These are phyloP conservation scores for Cladosporium oxysporum DNA, from an alignment of 2,329 filamentous ascomycete genomes.

Conservation along the genomic window DNA sequence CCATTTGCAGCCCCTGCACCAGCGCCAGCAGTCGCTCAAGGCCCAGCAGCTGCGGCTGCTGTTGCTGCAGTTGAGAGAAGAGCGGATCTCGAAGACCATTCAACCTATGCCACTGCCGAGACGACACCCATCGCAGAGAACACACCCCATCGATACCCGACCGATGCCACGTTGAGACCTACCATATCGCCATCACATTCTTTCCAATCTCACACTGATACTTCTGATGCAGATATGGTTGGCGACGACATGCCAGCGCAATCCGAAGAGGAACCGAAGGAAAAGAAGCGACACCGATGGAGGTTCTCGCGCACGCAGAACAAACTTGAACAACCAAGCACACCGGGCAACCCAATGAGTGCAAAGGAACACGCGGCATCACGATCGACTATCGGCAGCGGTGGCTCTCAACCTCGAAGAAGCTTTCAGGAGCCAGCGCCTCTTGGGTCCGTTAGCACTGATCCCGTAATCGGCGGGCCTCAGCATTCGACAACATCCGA, in stretches of 20 bases:
- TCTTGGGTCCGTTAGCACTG: no score
- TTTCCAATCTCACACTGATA: no score
- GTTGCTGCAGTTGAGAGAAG: no score
- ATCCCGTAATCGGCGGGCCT: no score
- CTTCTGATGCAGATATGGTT: slow-evolving; percentile 73
- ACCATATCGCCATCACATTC: slow-evolving; percentile 75
- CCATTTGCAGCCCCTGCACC: slow-evolving; percentile 53
- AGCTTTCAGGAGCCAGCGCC: slow-evolving; percentile 35
- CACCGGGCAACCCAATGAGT: slow-evolving; percentile 33
- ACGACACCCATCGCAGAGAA: slow-evolving; percentile 66
- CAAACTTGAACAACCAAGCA: slow-evolving; percentile 31
- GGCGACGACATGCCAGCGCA: slow-evolving; percentile 58
- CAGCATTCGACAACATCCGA: no score
- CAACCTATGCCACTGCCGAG: slow-evolving; percentile 42
- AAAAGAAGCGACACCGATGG: slow-evolving; percentile 69
- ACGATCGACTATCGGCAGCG: slow-evolving; percentile 36
- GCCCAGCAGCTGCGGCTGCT: no score
- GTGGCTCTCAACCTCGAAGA: slow-evolving; percentile 28
- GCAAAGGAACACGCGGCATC: slow-evolving; percentile 34
- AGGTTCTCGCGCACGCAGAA: slow-evolving; percentile 58
- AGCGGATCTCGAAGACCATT: no score
- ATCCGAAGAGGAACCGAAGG: slow-evolving; percentile 20
- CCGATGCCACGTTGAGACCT: slow-evolving; percentile 60
- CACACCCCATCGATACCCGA: slow-evolving; percentile 74
- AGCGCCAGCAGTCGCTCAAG: no score